These are phyloP conservation scores for Penicillium palitans DNA, from an alignment of 2,329 filamentous ascomycete genomes.

Conservation along the genomic window DNA sequence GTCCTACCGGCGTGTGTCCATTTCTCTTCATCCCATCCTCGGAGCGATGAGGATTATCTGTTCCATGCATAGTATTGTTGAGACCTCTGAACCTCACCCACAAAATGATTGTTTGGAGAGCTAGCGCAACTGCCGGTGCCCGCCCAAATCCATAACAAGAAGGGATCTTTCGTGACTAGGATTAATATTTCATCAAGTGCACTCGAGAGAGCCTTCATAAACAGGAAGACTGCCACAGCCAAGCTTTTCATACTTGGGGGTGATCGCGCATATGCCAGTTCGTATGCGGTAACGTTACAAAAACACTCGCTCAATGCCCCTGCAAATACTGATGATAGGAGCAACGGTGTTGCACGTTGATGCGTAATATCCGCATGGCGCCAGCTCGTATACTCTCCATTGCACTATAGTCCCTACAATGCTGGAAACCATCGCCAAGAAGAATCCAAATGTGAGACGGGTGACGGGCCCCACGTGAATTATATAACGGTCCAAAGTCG, in stretches of 20 bases:
- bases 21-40: background rate
- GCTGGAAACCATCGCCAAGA: too few relatives aligned
- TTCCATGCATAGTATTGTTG: slow-evolving; percentile 34
- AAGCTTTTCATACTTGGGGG: slow-evolving; percentile 47
- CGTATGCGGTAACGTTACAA: slow-evolving; percentile 48
- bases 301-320: slow-evolving; percentile 44
- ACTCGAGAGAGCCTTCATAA: slow-evolving; percentile 42
- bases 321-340: slow-evolving; percentile 47
- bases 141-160: slow-evolving; percentile 52
- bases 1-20: background rate
- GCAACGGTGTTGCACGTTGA: slow-evolving; percentile 41
- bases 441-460: too few relatives aligned
- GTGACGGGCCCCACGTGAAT: too few relatives aligned
- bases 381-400: slow-evolving; percentile 45
- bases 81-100: slow-evolving; percentile 49
- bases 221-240: slow-evolving; percentile 45
- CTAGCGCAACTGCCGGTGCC: slow-evolving; percentile 52
- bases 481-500: too few relatives aligned
- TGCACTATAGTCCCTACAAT: too few relatives aligned
- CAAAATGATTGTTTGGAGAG: slow-evolving; percentile 51
- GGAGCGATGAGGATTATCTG: too few relatives aligned
- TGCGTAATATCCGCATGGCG: slow-evolving; percentile 47
- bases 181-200: slow-evolving; percentile 47
- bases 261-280: slow-evolving; percentile 47
- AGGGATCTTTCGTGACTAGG: slow-evolving; percentile 49